Conservation (phyloP, 2,329 filamentous ascomycete species). For the Paraphaeosphaeria sporulosa region DNA sequence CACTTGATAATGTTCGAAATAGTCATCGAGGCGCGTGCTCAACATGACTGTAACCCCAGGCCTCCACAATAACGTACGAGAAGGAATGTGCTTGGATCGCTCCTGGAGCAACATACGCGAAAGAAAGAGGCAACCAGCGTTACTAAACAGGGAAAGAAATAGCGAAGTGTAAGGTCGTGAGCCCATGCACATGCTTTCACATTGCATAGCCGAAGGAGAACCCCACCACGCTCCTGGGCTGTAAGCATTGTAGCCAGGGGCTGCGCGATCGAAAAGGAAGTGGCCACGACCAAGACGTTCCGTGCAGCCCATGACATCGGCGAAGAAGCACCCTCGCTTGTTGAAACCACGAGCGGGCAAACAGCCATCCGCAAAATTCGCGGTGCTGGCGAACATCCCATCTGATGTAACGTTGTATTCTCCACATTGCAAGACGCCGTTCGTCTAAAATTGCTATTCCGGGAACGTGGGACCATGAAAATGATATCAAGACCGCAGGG, state of each 20-base stretch:
- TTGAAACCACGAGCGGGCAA: slow-evolving; percentile 14
- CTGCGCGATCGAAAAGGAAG: neutral
- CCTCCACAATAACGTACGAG: neutral
- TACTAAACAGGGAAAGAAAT: neutral
- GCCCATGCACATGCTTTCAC: neutral
- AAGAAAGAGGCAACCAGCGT: neutral
- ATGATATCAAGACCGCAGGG: neutral
- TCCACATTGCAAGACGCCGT: neutral
- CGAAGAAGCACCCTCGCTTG: slow-evolving; percentile 14
- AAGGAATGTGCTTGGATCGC: neutral
- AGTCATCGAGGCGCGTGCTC: neutral
- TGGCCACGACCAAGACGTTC: neutral
- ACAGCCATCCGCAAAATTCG: neutral
- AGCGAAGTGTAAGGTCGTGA: neutral
- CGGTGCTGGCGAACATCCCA: neutral
- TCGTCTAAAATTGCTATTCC: slow-evolving; percentile 18
- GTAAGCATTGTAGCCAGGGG: slow-evolving; percentile 1
- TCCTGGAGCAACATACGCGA: neutral
- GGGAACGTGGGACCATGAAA: neutral
- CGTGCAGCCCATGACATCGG: neutral
- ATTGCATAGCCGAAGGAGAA: neutral
- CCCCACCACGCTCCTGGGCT: neutral
- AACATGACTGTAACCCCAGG: neutral
- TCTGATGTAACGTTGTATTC: slow-evolving; percentile 8
- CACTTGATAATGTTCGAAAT: neutral